Evolutionary conservation across 2,329 filamentous ascomycete species (phyloP), one percentile per base, ranked within the genome.

Genomic region (Aspergillus sp.): DNA sequence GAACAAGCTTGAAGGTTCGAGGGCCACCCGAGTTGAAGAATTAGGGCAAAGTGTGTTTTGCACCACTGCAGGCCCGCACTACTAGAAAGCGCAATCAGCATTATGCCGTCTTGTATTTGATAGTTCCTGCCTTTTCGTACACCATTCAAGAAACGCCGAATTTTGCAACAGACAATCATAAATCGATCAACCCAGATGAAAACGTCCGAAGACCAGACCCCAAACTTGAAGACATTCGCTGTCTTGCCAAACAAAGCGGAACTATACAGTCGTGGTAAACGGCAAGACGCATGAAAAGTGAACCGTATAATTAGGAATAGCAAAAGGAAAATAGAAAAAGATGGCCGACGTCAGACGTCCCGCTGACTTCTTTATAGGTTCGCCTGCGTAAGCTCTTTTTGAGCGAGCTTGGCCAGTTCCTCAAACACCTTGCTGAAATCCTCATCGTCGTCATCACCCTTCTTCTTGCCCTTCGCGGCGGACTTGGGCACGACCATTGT

Each of bases 401-500:
- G 71, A 47, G 85, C 85, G 60, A 87, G 70, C 79, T 87, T 87
- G 64, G 82, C 80, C 69, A 89, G 73, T 66, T 87, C 84, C 51
- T 77, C 80, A 71, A 83, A 87, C 7, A 81, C 79, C 72, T 85
- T 82, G 63, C 75, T 78, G 71, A 83, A 87, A 61, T 81, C 82
- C 66, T 80, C 77, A 54, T 72, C 70, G 51, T 82, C 80, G 45
- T 79, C 80, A 49, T 72, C 76, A 51, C 77, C 77, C 66, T 80
- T 77, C 72, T 79, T 80, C 72, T 83, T 83, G 78, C 81, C 82
- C 73, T 81, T 82, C 64, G 77, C 77, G 45, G 79, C 77, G 30
- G 81, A 79, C 70, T 83, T 83, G 52, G 80, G 80, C 55, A 79
- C 80, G 54, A 89, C 87, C 93, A 99, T 96, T 71, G 97, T 92